Conservation (phyloP, 2,329 filamentous ascomycete species). For the Ophioceras dolichostomum region DNA sequence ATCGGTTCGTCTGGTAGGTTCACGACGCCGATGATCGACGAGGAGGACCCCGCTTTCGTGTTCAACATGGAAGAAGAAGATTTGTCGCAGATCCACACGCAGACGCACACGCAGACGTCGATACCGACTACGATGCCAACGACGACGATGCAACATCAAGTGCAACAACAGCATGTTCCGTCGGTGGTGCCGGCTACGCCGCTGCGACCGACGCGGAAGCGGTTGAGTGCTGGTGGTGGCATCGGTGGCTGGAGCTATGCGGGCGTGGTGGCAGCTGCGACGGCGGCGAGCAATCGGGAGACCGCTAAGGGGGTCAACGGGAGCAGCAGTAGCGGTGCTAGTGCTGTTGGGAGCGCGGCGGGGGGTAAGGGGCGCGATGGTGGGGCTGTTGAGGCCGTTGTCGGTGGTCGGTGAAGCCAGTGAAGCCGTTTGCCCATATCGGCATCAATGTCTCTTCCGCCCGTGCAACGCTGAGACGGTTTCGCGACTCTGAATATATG, state of each 20-base stretch:
- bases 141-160: neutral
- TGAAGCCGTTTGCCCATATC: too few species aligned
- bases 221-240: constrained; percentile 5
- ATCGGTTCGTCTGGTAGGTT: constrained; percentile 45
- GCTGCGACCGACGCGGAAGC: constrained; percentile 4
- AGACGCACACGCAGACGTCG: too few species aligned
- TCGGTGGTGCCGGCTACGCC: too few species aligned
- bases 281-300: neutral
- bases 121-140: too few species aligned
- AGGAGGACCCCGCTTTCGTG: constrained; percentile 51
- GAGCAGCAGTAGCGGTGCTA: neutral
- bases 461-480: too few species aligned
- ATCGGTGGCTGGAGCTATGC: constrained; percentile 20
- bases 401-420: too few species aligned
- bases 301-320: constrained; percentile 1
- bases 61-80: constrained; percentile 55
- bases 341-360: too few species aligned
- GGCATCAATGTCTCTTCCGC: too few species aligned
- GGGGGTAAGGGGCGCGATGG: too few species aligned
- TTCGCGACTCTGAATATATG: too few species aligned
- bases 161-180: too few species aligned
- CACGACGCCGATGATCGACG: constrained; percentile 53
- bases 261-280: constrained; percentile 11
- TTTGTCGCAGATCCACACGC: constrained; percentile 22
- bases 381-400: too few species aligned